These are phyloP conservation scores for Neolentinus lepideus DNA, from an alignment of 1,284 basidiomycete genomes.

Conservation along the genomic window DNA sequence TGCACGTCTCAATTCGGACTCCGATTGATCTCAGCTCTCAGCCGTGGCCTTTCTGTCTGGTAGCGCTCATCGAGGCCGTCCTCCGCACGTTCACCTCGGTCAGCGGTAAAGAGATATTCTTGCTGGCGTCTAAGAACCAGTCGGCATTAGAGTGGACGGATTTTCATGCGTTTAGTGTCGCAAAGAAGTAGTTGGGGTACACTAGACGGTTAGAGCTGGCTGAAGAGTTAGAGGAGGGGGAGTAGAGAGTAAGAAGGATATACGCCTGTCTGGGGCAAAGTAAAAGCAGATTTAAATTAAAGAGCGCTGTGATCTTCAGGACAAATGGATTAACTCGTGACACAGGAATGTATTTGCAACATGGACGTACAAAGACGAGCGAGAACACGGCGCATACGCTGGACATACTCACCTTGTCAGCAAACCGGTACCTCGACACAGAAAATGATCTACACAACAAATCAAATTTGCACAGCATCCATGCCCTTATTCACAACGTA, in stretches of 20 bases:
- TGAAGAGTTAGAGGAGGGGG: conserved; percentile 2
- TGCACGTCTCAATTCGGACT: no score
- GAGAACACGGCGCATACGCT: conserved; percentile 47
- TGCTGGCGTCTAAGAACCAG: not conserved
- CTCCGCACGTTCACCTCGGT: not conserved
- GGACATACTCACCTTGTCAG: conserved; percentile 28
- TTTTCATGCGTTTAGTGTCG: conserved; percentile 22
- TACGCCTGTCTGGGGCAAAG: conserved; percentile 46
- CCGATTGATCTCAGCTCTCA: no score
- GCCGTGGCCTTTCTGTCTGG: no score
- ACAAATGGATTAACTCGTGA: not conserved
- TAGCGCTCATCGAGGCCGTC: no score
- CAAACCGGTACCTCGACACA: conserved; percentile 48
- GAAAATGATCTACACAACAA: conserved; percentile 35
- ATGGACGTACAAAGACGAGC: conserved; percentile 36
- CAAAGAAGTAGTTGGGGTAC: conserved; percentile 47
- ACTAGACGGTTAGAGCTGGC: conserved; percentile 22
- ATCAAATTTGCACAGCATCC: not conserved
- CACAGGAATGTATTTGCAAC: not conserved
- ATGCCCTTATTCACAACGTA: conserved; percentile 13
- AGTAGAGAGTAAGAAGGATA: conserved; percentile 9
- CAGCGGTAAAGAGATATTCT: not conserved
- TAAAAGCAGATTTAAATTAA: conserved; percentile 53
- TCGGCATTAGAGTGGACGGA: not conserved
- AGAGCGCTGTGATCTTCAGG: conserved; percentile 37